Evolutionary conservation across 2,329 filamentous ascomycete genomes (phyloP), one percentile per base, ranked within the genome.

Genomic region (Hypoxylon sp.): DNA sequence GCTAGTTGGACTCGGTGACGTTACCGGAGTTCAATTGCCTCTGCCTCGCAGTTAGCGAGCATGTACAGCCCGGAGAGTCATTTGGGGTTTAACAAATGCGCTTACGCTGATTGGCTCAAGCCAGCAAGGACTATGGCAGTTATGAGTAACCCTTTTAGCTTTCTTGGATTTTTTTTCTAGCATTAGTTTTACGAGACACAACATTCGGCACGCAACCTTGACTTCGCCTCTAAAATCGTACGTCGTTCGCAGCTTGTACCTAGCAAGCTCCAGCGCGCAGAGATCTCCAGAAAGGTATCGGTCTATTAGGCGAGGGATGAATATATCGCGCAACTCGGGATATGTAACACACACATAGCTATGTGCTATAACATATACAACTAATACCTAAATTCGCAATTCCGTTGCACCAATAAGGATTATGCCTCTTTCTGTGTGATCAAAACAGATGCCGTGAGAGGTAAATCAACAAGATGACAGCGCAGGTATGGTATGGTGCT

Each of bases 1-100:
- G 67, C 64, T 72, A 69, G 68, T 53, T 52, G 43, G 47, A 63
- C 58, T 71, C 71, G 69, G 72, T 76, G 74, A 75, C 71, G 72
- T 73, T 73, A 72, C 65, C 67, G 61, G 72, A 71, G 69, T 59
- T 67, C 51, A 41, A 61, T 71, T 67, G 58, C 64, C 57, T 64
- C 62, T 65, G 54, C 59, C 65, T 64, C 49, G 57, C 17, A 26
- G n/a, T 46, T 62, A 37, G 32, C 32, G 32, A 19, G 15, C 37
- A 39, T 17, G n/a, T 6, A 39, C 37, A 19, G 37, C 37, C 19
- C 17, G 37, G 17, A 41, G 53, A 67, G 52, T 68, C 64, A 65
- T 65, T 71, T 19, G n/a, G 66, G 67, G 66, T 70, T 73, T 71
- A 62, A 67, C 67, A 74, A 75, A 73, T 65, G 15, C 67, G 56